Evolutionary conservation across 2,329 filamentous ascomycete genomes (phyloP).

Genomic region (Ceratocystis destructans): DNA sequence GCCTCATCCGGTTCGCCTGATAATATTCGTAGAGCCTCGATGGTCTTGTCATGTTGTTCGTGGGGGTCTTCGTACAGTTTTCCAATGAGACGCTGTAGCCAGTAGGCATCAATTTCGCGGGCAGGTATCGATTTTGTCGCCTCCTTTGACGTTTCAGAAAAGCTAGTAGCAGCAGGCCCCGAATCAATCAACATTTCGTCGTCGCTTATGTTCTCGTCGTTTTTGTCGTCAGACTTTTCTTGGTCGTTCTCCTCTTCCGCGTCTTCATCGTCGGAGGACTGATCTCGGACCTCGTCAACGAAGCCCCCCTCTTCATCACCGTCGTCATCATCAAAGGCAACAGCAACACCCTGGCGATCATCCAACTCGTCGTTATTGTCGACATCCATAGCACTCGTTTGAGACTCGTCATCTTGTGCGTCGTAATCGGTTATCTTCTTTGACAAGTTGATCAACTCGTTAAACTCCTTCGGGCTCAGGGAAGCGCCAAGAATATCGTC

Average conservation of each 20-base stretch:
- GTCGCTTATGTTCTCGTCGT: constrained; percentile 31
- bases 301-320: constrained; percentile 70
- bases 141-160: constrained; percentile 31
- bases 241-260: constrained; percentile 43
- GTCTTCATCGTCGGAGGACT: constrained; percentile 70
- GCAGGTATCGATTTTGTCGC: constrained; percentile 56
- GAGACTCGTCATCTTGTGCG: constrained; percentile 67
- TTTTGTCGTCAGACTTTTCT: constrained; percentile 36
- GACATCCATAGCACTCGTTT: constrained; percentile 18
- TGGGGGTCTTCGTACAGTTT: constrained; percentile 81
- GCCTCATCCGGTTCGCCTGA: constrained; percentile 56
- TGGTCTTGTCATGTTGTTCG: constrained; percentile 83
- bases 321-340: constrained; percentile 86
- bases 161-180: constrained; percentile 31
- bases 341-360: constrained; percentile 89
- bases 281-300: constrained; percentile 77
- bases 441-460: constrained; percentile 86
- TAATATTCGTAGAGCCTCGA: constrained; percentile 68
- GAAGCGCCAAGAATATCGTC: constrained; percentile 81
- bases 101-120: constrained; percentile 91
- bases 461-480: constrained; percentile 81
- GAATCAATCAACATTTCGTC: constrained; percentile 80
- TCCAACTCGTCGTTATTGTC: constrained; percentile 71
- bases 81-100: constrained; percentile 88
- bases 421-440: constrained; percentile 99